These are phyloP conservation scores for Dictyophora rubrovolvata DNA, from an alignment of 768 basidiomycete species.

Conservation along the genomic window DNA sequence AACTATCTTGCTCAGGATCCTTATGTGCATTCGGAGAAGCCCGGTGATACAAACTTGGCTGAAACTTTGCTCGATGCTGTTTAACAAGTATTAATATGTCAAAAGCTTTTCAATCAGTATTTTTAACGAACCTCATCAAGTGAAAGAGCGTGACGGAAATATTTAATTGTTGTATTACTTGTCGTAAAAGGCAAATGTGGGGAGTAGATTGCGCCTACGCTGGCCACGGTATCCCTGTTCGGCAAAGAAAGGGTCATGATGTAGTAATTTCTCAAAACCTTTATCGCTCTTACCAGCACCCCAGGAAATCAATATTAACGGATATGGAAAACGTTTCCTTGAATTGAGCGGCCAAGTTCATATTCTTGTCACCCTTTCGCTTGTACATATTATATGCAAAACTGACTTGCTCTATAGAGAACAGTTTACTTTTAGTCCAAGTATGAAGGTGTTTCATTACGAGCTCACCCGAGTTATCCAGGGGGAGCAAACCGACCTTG, in stretches of 20 bases:
- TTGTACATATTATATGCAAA: slow-evolving; percentile 71
- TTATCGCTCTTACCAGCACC: slow-evolving; percentile 51
- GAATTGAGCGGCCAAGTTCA: slow-evolving; percentile 49
- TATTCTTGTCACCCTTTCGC: slow-evolving; percentile 28
- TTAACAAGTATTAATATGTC: background rate
- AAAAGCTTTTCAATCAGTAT: background rate
- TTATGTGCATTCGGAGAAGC: slow-evolving; percentile 21
- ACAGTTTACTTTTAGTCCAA: background rate
- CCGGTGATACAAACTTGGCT: slow-evolving; percentile 53
- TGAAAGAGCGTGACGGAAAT: slow-evolving; percentile 67
- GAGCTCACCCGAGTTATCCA: slow-evolving; percentile 37
- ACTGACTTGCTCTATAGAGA: slow-evolving; percentile 40
- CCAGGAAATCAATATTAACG: slow-evolving; percentile 71
- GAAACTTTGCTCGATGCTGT: slow-evolving; percentile 57
- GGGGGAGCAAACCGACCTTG: slow-evolving; percentile 62
- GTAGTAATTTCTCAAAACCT: slow-evolving; percentile 6
- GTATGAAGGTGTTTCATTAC: background rate
- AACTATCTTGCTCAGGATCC: slow-evolving; percentile 18
- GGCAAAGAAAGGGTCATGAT: background rate
- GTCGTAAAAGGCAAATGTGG: slow-evolving; percentile 58
- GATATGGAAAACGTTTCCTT: slow-evolving; percentile 59
- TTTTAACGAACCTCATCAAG: slow-evolving; percentile 54
- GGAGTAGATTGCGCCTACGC: slow-evolving; percentile 56
- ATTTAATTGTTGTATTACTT: slow-evolving; percentile 51
- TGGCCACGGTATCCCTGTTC: slow-evolving; percentile 72